These are phyloP conservation scores for Parachaetomium inaequale DNA, from an alignment of 495 filamentous ascomycete genomes.

Conservation along the genomic window DNA sequence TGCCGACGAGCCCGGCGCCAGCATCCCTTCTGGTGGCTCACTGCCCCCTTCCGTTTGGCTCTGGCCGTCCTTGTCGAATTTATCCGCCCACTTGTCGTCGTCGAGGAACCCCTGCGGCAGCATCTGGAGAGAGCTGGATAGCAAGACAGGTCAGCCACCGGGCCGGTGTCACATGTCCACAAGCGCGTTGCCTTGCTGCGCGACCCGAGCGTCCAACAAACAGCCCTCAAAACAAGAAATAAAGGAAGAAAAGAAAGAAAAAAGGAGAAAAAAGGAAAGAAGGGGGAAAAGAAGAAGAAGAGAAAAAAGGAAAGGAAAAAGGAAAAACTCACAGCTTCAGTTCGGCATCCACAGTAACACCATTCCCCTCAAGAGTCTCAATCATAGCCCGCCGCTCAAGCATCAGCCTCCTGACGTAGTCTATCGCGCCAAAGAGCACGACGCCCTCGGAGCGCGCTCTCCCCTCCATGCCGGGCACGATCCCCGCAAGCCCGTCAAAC, in stretches of 20 bases:
- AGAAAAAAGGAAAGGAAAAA: background rate
- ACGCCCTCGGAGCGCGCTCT: conserved; percentile 81
- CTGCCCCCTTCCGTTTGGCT: background rate
- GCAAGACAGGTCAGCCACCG: background rate
- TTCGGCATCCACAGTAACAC: conserved; percentile 20
- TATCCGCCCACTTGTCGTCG: background rate
- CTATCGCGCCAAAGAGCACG: conserved; percentile 72
- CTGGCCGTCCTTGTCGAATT: background rate
- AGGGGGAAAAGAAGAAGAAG: too few species aligned
- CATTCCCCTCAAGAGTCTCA: conserved; percentile 23
- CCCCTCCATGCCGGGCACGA: conserved; percentile 79
- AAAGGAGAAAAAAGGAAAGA: background rate
- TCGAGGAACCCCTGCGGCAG: conserved; percentile 3
- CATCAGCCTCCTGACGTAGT: conserved; percentile 65
- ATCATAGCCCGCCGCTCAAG: conserved; percentile 59
- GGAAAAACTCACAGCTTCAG: conserved; percentile 22
- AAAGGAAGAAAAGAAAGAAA: background rate
- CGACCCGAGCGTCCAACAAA: too few species aligned
- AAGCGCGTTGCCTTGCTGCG: background rate
- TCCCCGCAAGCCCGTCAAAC: conserved; percentile 78
- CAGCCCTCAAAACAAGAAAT: too few species aligned
- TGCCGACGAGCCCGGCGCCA: background rate
- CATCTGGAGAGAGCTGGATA: conserved; percentile 4
- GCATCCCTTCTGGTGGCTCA: background rate
- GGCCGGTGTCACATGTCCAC: background rate